Conservation (phyloP, 2,329 filamentous ascomycete genomes). For the Iodosphaeria phyllophila region DNA sequence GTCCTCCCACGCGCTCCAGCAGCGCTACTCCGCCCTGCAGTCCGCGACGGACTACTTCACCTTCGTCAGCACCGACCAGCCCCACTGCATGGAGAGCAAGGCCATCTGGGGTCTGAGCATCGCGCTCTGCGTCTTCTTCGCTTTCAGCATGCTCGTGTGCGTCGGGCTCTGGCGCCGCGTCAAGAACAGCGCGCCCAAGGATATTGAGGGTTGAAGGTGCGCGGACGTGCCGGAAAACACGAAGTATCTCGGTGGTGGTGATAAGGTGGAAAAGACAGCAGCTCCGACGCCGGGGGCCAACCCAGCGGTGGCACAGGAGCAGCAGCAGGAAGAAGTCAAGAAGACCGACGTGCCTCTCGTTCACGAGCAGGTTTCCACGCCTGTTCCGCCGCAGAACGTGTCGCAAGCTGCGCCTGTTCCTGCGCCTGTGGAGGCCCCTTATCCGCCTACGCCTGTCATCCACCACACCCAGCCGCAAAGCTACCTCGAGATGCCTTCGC, state of each 20-base stretch:
- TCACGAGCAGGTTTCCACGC: conserved; percentile 2
- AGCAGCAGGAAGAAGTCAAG: background rate
- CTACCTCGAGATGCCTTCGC: no score
- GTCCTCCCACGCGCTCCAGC: no score
- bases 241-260: no score
- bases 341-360: conserved; percentile 3
- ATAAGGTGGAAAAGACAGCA: conserved; percentile 1
- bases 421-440: no score
- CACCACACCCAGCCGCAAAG: no score
- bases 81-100: conserved; percentile 70
- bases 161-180: conserved; percentile 43
- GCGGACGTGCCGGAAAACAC: conserved; percentile 23
- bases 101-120: conserved; percentile 75
- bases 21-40: conserved; percentile 6
- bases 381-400: background rate
- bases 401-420: no score
- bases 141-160: conserved; percentile 39
- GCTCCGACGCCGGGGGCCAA: no score
- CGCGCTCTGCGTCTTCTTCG: conserved; percentile 54
- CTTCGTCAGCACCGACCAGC: conserved; percentile 31
- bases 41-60: conserved; percentile 20
- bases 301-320: no score
- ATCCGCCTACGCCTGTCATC: no score
- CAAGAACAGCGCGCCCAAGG: conserved; percentile 25
- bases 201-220: conserved; percentile 29